Evolutionary conservation across 345 rosid genomes (phyloP).

Genomic region (Rhodomyrtus tomentosa): DNA sequence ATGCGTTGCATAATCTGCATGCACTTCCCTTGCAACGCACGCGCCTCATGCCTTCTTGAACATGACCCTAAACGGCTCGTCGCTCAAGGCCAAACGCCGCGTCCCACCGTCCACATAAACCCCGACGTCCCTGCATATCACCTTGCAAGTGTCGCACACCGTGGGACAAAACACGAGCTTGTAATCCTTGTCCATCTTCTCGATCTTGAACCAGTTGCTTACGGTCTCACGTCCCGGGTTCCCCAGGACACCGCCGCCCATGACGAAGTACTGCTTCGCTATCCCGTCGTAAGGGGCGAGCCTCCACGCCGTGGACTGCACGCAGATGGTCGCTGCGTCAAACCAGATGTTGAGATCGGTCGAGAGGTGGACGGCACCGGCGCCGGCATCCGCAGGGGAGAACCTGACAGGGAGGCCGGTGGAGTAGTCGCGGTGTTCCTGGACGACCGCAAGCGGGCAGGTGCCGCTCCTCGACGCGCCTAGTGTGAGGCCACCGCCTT

Average conservation of each 20-base stretch:
- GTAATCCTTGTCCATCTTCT: conserved; percentile 26
- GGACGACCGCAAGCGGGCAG: conserved; percentile 24
- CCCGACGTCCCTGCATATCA: conserved; percentile 46
- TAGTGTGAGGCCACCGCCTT: conserved; percentile 28
- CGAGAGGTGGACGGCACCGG: conserved; percentile 14
- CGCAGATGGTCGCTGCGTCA: conserved; percentile 25
- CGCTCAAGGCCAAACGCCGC: conserved; percentile 43
- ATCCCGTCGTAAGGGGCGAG: conserved; percentile 24
- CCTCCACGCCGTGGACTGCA: conserved; percentile 42
- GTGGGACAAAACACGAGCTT: conserved; percentile 60
- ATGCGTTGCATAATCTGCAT: neutral
- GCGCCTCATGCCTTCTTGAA: conserved; percentile 32
- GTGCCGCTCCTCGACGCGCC: conserved; percentile 3
- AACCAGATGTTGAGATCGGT: conserved; percentile 37
- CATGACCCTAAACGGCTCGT: conserved; percentile 36
- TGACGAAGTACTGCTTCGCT: conserved; percentile 25
- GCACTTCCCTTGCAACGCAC: neutral
- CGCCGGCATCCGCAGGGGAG: conserved; percentile 13
- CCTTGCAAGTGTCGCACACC: conserved; percentile 40
- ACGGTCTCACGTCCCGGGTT: conserved; percentile 37
- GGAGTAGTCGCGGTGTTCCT: conserved; percentile 5
- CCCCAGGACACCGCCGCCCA: conserved; percentile 45
- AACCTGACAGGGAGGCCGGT: conserved; percentile 18
- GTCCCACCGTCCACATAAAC: conserved; percentile 26
- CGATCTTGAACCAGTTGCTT: conserved; percentile 59